phyloP scores from a whole-genome alignment of 495 filamentous ascomycete species.

The Penicillium malachiteum region DNA sequence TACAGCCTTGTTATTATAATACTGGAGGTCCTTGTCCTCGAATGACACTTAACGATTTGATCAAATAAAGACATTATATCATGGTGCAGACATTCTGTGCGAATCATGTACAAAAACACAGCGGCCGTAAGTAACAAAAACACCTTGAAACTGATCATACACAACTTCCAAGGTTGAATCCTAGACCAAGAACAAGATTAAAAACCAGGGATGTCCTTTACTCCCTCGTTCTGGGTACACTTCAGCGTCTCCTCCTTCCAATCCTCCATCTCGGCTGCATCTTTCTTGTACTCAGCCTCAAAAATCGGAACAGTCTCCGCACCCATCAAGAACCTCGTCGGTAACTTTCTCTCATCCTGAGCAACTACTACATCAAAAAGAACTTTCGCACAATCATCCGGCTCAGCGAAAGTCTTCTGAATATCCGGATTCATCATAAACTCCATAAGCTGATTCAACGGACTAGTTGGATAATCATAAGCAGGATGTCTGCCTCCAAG shows the following conservation, averaged over 20 bases:
- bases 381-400: neutral
- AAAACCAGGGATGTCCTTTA: too few species aligned
- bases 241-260: neutral
- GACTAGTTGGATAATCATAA: neutral
- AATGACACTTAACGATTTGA: neutral
- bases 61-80: neutral
- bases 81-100: too few species aligned
- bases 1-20: conserved; percentile 12
- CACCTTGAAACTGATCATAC: too few species aligned
- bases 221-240: neutral
- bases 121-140: too few species aligned
- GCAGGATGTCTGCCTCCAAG: neutral
- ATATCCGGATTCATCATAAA: neutral
- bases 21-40: neutral
- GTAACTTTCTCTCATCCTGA: neutral
- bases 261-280: neutral
- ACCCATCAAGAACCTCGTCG: neutral
- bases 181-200: too few species aligned
- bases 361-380: neutral
- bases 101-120: too few species aligned
- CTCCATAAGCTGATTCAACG: neutral
- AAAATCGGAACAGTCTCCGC: neutral
- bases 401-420: neutral
- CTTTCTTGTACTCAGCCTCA: neutral
- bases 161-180: too few species aligned